Conservation (phyloP, 306 rosid species). For the Sophora flavescens region DNA sequence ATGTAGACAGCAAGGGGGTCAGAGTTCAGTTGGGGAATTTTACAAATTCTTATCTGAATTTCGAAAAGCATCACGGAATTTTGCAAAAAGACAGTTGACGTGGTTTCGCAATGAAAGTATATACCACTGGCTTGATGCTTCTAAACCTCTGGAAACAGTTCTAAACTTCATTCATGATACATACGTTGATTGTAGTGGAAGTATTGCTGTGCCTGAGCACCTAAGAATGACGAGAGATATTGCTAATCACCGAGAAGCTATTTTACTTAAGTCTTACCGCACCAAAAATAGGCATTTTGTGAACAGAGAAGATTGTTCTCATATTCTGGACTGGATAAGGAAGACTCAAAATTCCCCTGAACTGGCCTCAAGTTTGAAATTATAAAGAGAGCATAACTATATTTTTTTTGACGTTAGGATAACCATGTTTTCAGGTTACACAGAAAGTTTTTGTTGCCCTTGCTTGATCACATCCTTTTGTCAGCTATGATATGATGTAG, state of each 20-base stretch:
- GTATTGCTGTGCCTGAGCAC: slow-evolving; percentile 63
- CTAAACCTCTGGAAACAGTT: slow-evolving; percentile 83
- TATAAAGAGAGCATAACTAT: slow-evolving; percentile 9
- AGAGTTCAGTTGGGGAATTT: slow-evolving; percentile 74
- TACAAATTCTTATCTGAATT: slow-evolving; percentile 71
- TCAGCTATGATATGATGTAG: not conserved
- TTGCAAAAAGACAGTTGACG: slow-evolving; percentile 88
- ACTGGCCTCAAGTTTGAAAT: slow-evolving; percentile 27
- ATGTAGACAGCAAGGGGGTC: slow-evolving; percentile 74
- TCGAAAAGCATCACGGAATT: slow-evolving; percentile 91
- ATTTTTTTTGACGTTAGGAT: not conserved
- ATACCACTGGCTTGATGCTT: slow-evolving; percentile 95
- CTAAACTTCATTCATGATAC: slow-evolving; percentile 69
- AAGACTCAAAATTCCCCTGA: slow-evolving; percentile 54
- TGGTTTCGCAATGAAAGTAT: slow-evolving; percentile 91
- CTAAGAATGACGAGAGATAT: slow-evolving; percentile 69
- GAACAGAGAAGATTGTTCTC: slow-evolving; percentile 72
- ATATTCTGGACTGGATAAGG: slow-evolving; percentile 78
- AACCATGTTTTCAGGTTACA: slow-evolving; percentile 20
- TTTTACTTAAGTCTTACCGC: slow-evolving; percentile 67
- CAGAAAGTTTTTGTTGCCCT: slow-evolving; percentile 31
- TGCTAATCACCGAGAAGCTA: slow-evolving; percentile 58
- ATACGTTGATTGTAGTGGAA: slow-evolving; percentile 62
- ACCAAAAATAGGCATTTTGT: slow-evolving; percentile 79
- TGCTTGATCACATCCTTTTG: slow-evolving; percentile 6